Evolutionary conservation across 2,329 filamentous ascomycete species (phyloP).

Genomic region (Ceratocystis ficicola): DNA sequence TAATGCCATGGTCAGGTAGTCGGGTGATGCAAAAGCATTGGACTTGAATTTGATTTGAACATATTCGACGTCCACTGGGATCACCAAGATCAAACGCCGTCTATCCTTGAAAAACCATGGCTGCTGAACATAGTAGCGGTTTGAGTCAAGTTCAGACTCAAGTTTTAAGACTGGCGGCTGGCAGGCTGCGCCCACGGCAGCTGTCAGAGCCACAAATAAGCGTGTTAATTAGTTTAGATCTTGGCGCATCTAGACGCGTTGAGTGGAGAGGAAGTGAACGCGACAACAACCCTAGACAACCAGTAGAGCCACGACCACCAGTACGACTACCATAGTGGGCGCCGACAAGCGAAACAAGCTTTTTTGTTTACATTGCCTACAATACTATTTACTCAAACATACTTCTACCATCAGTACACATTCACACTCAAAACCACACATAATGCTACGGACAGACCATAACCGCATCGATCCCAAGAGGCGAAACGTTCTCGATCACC

Average conservation of each 20-base stretch:
- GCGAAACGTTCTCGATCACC: slow-evolving; percentile 62
- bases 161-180: neutral
- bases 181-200: neutral
- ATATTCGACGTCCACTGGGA: too few relatives aligned
- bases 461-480: slow-evolving; percentile 56
- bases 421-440: slow-evolving; percentile 20
- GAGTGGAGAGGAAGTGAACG: neutral
- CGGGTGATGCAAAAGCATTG: too few relatives aligned
- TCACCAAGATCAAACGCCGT: too few relatives aligned
- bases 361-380: neutral
- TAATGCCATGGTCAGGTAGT: too few relatives aligned
- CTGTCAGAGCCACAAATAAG: neutral
- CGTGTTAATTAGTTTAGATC: neutral
- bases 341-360: neutral
- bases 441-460: slow-evolving; percentile 40
- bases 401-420: neutral
- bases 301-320: too few relatives aligned
- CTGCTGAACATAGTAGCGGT: neutral
- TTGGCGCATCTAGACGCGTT: slow-evolving; percentile 4
- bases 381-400: neutral
- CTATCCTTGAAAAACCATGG: too few relatives aligned
- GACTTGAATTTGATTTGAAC: too few relatives aligned
- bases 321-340: neutral
- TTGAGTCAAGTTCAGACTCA: neutral
- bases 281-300: neutral